Base-by-base conservation (phyloP, 768 basidiomycete species). In the Termitomyces eurrhizus region DNA sequence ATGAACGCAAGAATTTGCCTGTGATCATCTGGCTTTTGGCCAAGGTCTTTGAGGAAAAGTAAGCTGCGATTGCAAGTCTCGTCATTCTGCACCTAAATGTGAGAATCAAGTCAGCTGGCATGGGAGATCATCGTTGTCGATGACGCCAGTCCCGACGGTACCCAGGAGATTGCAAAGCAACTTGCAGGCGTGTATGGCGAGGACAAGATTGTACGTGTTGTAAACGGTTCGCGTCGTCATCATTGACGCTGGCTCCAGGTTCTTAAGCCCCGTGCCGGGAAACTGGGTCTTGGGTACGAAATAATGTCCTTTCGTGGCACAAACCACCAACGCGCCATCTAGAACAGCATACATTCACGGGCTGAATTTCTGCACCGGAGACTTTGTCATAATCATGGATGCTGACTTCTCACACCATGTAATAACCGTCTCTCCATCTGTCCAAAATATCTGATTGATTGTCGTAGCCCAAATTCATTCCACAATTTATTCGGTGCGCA, bases 371-470 rank as follows among this genome's bases (percentile, higher is more conserved):
- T 90, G 89, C 66, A 88, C 88, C 0, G 94, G 94, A 9, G 92
- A 93, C 73, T 96, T 95, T 75, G 92, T 95, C 24, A 92, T 95
- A 69, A 95, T 96, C 71, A 96, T 96, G 94, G 94, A 96, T 67
- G 94, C 94, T 54, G 94, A 96, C 75, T 95, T 96, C 74, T 95
- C 93, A 6, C 94, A 96, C 69, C 94, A 96, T 66, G 93, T 93
- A 75, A 49, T 89, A 11, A 75, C 21, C 4, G 46, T 59, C 32
- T 18, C 58, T 35, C 32, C 6, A 42, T 12, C 24, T 32, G 14
- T 36, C 7, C 11, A 21, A 21, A 21, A 14, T 33, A 18, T 41
- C 29, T 55, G 2, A 55, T 8, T 13, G 13, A 11, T 33, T 57
- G 52, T 56, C 39, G 9, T 57, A 95, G 94, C 94, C 94, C 44